Base-by-base conservation (phyloP, 306 rosid species). In the Alnus glutinosa region DNA sequence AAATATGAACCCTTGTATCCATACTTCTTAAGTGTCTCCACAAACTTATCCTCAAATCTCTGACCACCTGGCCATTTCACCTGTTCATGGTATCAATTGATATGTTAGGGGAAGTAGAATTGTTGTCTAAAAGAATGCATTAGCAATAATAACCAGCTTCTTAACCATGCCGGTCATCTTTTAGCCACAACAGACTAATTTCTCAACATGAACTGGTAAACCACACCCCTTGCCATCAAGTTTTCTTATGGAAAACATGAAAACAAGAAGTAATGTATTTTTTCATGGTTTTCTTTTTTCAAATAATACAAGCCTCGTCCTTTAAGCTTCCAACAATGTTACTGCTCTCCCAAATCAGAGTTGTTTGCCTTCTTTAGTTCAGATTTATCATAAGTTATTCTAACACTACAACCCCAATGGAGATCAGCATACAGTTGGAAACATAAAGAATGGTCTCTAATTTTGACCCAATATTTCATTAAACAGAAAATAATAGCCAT, bases 1-100 rank as follows among this genome's bases (percentile, higher is more conserved):
- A 90, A 32, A 83, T 92, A 94, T 76, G 93, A 83, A 85, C 98
- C 98, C 86, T 79, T 87, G 88, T 92, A 94, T 82, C 94, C 96
- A 74, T 90, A 87, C 83, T 92, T 92, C 86, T 89, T 46, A 42
- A 94, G 96, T 63, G 89, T 94, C 89, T 86, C 89, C 28, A 94
- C 96, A 83, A 94, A 90, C 86, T 79, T 82, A 90, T 94, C 98
- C 90, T 94, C 97, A 75, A 89, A 94, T 75, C 44, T 89, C 86
- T 87, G 88, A 64, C 92, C 92, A 61, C 77, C 39, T 16, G 83
- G 54, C 98, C 98, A 94, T 79, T 85, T 90, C 78, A 94, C 97
- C 98, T 94, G 90, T 87, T 78, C 34, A 58, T 81, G 70, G 83
- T 52, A 77, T 74, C 62, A 76, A 83, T 30, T 81, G 44, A 70